Base-by-base conservation (phyloP, 2,329 filamentous ascomycete species). In the Trichophyton verrucosum region DNA sequence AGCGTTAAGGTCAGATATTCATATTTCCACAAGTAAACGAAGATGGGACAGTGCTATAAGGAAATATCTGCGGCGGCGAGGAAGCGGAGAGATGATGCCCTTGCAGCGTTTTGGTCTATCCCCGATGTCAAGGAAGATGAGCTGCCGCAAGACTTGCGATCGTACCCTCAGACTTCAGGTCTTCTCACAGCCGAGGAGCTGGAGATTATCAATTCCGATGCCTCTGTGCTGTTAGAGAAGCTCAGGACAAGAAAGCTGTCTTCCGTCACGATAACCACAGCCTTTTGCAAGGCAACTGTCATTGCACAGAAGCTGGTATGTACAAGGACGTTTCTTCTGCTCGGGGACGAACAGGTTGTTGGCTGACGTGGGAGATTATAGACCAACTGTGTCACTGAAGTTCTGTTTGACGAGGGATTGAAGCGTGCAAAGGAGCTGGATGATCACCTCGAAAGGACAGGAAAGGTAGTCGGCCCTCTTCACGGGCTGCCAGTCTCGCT, bases 301-400 rank as follows among this genome's bases (percentile, higher is more conserved):
- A 69, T 74, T 60, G 73, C 73, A 9, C 73, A 75, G 60, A 73
- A 74, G 59, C 57, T 64, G 17, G 60, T 61, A 57, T 51, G 46
- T 22, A 42, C 6, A 9, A 15, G 1, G 9, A 20, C 2, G 1
- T 27, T 3, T 59, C 22, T 11, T 17, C 40, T 4, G 3, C 11
- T 33, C 13, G 59, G 3, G 27, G 6, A 30, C 13, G 46, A 51
- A 24, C 13, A 15, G 6, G 27, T 5, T 27, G 27, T 5, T 27
- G 22, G 46, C 22, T 27, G 13, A 51, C 46, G 5, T 27, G 3
- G 0, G n/a, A 30, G 11, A 36, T 17, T 30, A 69, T n/a, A 82
- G 80, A 83, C 80, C 44, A 85, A 84, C 63, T 85, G 83, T 67
- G 70, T 86, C 3, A 82, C 79, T 0, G 81, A 85, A 64, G 77